These are phyloP conservation scores for Wallacemonas sp. DNA, from an alignment of 208 protist genomes.

Conservation along the genomic window DNA sequence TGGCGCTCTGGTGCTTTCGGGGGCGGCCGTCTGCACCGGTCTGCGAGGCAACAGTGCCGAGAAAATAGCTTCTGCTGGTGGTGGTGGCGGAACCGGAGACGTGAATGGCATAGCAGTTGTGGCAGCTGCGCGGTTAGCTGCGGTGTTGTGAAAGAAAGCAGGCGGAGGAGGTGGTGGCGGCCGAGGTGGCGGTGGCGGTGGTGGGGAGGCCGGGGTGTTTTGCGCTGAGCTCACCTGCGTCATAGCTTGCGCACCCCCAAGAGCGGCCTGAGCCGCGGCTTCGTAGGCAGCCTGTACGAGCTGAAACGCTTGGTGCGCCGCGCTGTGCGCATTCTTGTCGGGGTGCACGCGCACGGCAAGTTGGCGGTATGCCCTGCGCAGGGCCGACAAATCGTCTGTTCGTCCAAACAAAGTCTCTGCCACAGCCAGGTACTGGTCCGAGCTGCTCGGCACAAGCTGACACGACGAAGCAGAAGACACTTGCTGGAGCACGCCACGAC, in stretches of 20 bases:
- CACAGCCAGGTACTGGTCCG: not conserved
- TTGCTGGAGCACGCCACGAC: slow-evolving; percentile 17
- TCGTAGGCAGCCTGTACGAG: slow-evolving; percentile 61
- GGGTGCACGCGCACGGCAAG: slow-evolving; percentile 73
- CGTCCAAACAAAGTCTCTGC: not conserved
- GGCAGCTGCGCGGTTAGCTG: too few species aligned
- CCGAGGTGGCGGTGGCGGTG: slow-evolving; percentile 14
- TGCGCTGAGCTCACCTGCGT: not conserved
- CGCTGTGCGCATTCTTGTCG: slow-evolving; percentile 67
- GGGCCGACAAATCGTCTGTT: not conserved
- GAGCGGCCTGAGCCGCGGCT: slow-evolving; percentile 12
- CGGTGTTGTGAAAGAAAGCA: too few species aligned
- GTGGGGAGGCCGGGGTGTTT: not conserved
- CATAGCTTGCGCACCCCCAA: too few species aligned
- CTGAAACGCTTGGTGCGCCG: slow-evolving; percentile 59
- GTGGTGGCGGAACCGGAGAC: too few species aligned
- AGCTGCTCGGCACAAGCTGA: not conserved
- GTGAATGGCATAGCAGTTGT: too few species aligned
- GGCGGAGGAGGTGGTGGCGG: slow-evolving; percentile 4
- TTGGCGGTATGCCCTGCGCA: slow-evolving; percentile 48
- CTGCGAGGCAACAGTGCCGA: too few species aligned
- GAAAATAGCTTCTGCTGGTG: too few species aligned
- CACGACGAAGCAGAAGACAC: not conserved
- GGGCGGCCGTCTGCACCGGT: too few species aligned
- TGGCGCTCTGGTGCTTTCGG: too few species aligned